Evolutionary conservation across 176 grass and related monocot genomes (phyloP), one percentile per base, ranked within the genome.

Genomic region (Raddia distichophylla): DNA sequence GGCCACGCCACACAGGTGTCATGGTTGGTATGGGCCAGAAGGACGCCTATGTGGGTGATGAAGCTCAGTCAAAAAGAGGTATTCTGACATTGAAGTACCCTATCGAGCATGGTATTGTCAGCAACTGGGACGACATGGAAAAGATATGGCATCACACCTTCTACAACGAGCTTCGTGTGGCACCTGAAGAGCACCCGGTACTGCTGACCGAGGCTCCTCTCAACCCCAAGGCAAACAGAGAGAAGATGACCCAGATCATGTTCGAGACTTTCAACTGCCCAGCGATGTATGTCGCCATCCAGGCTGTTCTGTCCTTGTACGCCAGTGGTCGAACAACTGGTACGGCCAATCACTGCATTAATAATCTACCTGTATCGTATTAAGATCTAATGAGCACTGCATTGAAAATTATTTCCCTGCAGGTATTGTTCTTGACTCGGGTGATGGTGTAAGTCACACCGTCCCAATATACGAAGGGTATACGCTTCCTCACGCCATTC

Each of bases 161-260:
- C 81, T 93, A 91, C 76, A 97, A 97, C 5, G 94, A 97, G 69
- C 91, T 97, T 15, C 94, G 94, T 64, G 91, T 97, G 17, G 80
- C 94, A 16, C 91, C 94, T 34, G 94, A 97, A 66, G 94, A 97
- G 88, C 94, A 97, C 62, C 93, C 94, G 0, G 72, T 93, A 45
- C 56, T 97, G 82, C 86, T 97, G 35, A 97, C 94, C 0, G 94
- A 97, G 57, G 94, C 91, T 11, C 94, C 94, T 20, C 74, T 97
- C 43, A 97, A 97, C 83, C 94, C 93, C 49, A 97, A 97, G 80
- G 94, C 91, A 53, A 97, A 97, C 74, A 80, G 94, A 55, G 93
- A 97, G 83, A 97, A 93, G 77, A 97, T 97, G 93, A 97, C 93
- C 75, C 93, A 97, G 73, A 97, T 97, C 77, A 97, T 97, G 93